Evolutionary conservation across 306 rosid species (phyloP).

Genomic region (Gleditsia sinensis): DNA sequence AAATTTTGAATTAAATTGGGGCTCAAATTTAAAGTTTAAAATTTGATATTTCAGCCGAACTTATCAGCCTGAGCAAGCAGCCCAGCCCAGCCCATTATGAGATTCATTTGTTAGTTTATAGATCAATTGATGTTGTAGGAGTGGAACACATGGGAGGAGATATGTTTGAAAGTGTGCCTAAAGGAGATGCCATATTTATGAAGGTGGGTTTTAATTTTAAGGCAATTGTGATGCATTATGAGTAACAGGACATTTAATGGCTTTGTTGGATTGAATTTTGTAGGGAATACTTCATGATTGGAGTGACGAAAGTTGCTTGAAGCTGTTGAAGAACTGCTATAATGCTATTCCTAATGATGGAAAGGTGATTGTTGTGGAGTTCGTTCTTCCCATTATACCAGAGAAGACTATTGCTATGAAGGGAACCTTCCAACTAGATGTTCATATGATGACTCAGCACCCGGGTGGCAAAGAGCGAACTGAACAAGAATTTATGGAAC

Average conservation of each 20-base stretch:
- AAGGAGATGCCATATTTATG: neutral
- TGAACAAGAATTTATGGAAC: slow-evolving; percentile 32
- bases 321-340: too few species aligned
- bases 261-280: neutral
- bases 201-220: neutral
- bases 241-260: neutral
- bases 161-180: neutral
- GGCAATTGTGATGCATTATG: too few species aligned
- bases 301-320: neutral
- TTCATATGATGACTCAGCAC: slow-evolving; percentile 40
- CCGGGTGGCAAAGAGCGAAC: slow-evolving; percentile 47
- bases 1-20: too few species aligned
- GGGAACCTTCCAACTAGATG: slow-evolving; percentile 6
- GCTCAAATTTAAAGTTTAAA: too few species aligned
- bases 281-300: neutral
- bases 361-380: neutral
- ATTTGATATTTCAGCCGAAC: too few species aligned
- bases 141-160: neutral
- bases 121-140: neutral
- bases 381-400: slow-evolving; percentile 17
- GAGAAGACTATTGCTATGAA: neutral
- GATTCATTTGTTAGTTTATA: too few species aligned
- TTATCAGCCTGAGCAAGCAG: too few species aligned
- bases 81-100: too few species aligned
- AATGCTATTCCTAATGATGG: too few species aligned